A percentile compares a stretch with the other conserved stretches of the same genome.
These are phyloP conservation scores for Plasmodium vinckei DNA, from an alignment of 169 alveolate species.

Conservation along the genomic window DNA sequence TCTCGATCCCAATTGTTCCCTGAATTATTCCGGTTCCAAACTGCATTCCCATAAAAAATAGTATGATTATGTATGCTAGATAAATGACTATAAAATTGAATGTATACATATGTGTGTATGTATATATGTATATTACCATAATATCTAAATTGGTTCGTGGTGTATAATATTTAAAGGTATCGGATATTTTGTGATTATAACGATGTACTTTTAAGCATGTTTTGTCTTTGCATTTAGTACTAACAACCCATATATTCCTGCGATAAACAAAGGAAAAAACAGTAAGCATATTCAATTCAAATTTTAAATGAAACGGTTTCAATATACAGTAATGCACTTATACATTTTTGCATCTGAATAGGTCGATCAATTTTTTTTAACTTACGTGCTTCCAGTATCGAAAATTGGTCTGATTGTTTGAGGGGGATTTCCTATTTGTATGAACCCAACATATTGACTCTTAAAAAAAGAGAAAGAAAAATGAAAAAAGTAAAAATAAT, in stretches of 20 bases:
- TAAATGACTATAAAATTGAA: background rate
- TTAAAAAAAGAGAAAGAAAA: background rate
- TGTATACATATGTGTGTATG: background rate
- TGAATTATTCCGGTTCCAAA: conserved; percentile 85
- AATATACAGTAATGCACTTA: too few relatives aligned
- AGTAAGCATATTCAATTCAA: too few relatives aligned
- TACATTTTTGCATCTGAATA: conserved; percentile 76
- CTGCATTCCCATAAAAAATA: background rate
- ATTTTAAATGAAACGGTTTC: too few relatives aligned
- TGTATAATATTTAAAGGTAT: conserved; percentile 40
- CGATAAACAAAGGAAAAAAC: background rate
- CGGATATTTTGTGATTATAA: conserved; percentile 71
- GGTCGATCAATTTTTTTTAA: background rate
- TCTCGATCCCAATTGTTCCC: conserved; percentile 78
- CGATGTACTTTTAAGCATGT: conserved; percentile 81
- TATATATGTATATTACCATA: conserved; percentile 22
- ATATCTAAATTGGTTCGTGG: conserved; percentile 75
- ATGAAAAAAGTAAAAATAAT: background rate
- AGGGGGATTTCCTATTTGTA: conserved; percentile 86
- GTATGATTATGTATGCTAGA: too few relatives aligned
- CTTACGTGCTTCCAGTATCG: conserved; percentile 91
- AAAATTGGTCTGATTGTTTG: conserved; percentile 86
- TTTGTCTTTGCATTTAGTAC: conserved; percentile 79
- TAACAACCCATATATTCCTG: conserved; percentile 84
- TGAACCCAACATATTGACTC: conserved; percentile 82